Evolutionary conservation across 73 alveolate genomes (phyloP).

Genomic region (Stentor roeselii): DNA sequence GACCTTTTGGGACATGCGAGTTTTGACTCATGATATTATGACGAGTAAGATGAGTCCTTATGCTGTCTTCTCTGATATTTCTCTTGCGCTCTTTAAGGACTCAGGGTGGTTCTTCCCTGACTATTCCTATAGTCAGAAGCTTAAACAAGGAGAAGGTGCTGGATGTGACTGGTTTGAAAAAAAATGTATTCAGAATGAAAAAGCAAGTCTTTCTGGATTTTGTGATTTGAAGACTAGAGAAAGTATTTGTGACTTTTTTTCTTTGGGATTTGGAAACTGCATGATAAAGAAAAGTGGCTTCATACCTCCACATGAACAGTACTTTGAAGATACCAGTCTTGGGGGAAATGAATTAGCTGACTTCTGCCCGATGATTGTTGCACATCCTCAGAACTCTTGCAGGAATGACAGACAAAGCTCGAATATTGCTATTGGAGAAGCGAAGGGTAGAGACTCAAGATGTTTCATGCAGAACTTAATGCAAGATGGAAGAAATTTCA

Average conservation of each 20-base stretch:
- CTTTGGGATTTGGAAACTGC: neutral
- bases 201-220: neutral
- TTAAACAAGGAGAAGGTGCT: neutral
- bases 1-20: neutral
- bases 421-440: neutral
- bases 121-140: neutral
- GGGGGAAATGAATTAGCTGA: neutral
- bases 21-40: neutral
- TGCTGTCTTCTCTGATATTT: neutral
- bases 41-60: neutral
- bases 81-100: conserved; percentile 2
- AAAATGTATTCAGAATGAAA: neutral
- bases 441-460: neutral
- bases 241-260: neutral
- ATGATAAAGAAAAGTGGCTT: too few relatives aligned
- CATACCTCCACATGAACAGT: neutral
- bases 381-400: neutral
- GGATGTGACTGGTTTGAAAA: conserved; percentile 12
- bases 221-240: neutral
- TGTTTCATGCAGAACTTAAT: neutral
- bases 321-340: neutral
- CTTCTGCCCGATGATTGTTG: neutral
- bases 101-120: conserved; percentile 11
- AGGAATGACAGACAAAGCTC: too few relatives aligned
- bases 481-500: neutral